Percentiles rank a stretch among this genome's conserved stretches.
phyloP scores from a whole-genome alignment of 148 eudicot species.

The Polygonum maritimum region DNA sequence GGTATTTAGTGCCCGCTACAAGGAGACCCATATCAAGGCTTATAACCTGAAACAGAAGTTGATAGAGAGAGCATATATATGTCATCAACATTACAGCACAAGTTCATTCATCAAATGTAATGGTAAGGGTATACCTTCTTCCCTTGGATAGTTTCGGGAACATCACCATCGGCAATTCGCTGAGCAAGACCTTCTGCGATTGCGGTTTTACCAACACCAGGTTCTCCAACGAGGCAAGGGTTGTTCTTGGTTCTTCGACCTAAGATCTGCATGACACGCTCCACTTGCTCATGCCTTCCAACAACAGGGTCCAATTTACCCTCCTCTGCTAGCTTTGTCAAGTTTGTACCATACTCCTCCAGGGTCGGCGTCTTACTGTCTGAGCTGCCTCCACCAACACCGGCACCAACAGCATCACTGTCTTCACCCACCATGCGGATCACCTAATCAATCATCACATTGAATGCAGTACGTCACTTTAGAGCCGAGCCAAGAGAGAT shows the following conservation, averaged over 20 bases:
- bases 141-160: conserved; percentile 94
- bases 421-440: conserved; percentile 94
- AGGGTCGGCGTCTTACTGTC: conserved; percentile 86
- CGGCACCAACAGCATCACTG: conserved; percentile 86
- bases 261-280: conserved; percentile 86
- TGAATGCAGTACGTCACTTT: no score
- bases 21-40: conserved; percentile 90
- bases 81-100: no score
- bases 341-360: conserved; percentile 89
- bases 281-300: conserved; percentile 80
- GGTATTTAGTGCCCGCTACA: conserved; percentile 91
- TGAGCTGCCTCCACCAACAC: conserved; percentile 73
- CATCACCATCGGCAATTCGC: conserved; percentile 80
- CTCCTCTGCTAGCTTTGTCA: conserved; percentile 94
- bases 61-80: not conserved
- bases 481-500: no score
- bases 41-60: conserved; percentile 47
- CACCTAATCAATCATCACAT: conserved; percentile 30
- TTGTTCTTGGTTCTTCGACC: conserved; percentile 88
- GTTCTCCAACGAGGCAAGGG: conserved; percentile 97
- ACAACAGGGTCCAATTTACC: conserved; percentile 62
- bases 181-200: conserved; percentile 97
- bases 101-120: no score
- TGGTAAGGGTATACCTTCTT: conserved; percentile 44
- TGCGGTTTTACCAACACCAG: conserved; percentile 96